phyloP scores from a whole-genome alignment of 169 alveolate species.

The Plasmodium fragile region DNA sequence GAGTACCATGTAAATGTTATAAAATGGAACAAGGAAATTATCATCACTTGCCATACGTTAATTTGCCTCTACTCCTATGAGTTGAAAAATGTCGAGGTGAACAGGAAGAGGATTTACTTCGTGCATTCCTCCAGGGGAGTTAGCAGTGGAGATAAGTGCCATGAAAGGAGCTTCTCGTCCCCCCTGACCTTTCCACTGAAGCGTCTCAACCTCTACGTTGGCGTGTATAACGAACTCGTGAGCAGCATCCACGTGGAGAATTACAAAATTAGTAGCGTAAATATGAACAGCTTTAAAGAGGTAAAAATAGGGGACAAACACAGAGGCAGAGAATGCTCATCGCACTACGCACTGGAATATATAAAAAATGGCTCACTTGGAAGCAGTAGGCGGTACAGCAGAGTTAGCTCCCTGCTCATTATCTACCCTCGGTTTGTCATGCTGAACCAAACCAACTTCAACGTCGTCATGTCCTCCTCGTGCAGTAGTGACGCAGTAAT shows the following conservation, averaged over 20 bases:
- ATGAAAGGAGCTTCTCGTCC: neutral
- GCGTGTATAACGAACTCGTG: conserved; percentile 4
- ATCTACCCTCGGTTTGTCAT: conserved; percentile 24
- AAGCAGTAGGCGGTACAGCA: neutral
- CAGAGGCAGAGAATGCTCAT: neutral
- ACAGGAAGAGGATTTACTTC: conserved; percentile 14
- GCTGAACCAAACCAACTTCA: conserved; percentile 20
- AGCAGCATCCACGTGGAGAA: neutral
- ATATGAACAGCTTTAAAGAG: neutral
- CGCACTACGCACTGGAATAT: neutral
- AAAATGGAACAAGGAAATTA: conserved; percentile 1
- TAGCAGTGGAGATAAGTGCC: neutral
- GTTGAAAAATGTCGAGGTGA: conserved; percentile 8
- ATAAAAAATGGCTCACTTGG: neutral
- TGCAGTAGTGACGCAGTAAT: neutral
- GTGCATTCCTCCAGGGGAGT: neutral
- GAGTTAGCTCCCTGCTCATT: neutral
- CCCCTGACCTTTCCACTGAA: neutral
- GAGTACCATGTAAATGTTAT: neutral
- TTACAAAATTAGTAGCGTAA: neutral
- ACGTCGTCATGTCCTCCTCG: conserved; percentile 9
- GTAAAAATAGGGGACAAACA: neutral
- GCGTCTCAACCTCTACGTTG: neutral
- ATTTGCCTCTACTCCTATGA: conserved; percentile 20
- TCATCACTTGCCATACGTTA: conserved; percentile 51